Evolutionary conservation across 495 filamentous ascomycete species (phyloP).

Genomic region (Podospora australis): DNA sequence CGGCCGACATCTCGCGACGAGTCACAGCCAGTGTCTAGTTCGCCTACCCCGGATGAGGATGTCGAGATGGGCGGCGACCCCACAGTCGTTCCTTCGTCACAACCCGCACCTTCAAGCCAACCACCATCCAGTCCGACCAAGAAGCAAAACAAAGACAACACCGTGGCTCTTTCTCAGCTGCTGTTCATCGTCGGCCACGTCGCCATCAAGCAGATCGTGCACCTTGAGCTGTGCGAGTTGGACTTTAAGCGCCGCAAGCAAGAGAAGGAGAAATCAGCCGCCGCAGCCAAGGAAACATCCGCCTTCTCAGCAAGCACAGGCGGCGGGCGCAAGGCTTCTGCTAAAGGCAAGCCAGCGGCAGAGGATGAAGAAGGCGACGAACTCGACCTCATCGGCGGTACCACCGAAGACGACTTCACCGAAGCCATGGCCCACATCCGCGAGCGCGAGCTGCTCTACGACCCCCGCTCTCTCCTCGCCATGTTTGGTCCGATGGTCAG

Average conservation of each 20-base stretch:
- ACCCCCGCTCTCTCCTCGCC: conserved; percentile 72
- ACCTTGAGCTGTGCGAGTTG: conserved; percentile 91
- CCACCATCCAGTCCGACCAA: conserved; percentile 29
- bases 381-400: conserved; percentile 92
- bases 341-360: conserved; percentile 32
- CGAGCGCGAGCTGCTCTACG: conserved; percentile 89
- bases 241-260: conserved; percentile 97
- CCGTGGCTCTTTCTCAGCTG: conserved; percentile 77
- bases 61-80: conserved; percentile 28
- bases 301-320: conserved; percentile 27
- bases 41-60: conserved; percentile 15
- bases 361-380: conserved; percentile 68
- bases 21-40: conserved; percentile 21
- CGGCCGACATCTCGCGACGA: conserved; percentile 39
- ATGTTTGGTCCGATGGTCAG: conserved; percentile 86
- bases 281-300: conserved; percentile 29
- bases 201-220: conserved; percentile 98
- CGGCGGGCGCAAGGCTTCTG: conserved; percentile 19
- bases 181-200: conserved; percentile 95
- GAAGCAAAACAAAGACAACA: conserved; percentile 51
- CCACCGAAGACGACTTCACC: conserved; percentile 96
- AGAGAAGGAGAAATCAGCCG: conserved; percentile 76
- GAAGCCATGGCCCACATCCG: conserved; percentile 93
- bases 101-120: conserved; percentile 17
- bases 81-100: conserved; percentile 19